Base-by-base conservation (phyloP, 164 flowering plant species). In the Vitis rotundifolia region DNA sequence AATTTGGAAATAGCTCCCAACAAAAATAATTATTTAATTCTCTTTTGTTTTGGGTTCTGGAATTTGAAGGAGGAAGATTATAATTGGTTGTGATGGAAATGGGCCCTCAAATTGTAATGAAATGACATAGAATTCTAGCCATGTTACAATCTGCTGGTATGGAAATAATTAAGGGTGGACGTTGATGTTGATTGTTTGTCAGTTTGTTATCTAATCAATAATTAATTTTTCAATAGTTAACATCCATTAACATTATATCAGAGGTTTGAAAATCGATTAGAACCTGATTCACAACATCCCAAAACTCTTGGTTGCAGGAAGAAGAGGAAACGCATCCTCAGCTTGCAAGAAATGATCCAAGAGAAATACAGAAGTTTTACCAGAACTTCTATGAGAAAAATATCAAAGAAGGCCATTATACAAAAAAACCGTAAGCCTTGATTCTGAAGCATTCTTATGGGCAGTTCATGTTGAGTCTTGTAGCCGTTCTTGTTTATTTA, bases 371-470 rank as follows among this genome's bases (percentile, higher is more conserved):
- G 71, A 78, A 65, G 77, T 96, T 76, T 75, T 96, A 91, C 70
- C 86, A 84, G 79, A 69, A 71, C 16, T 96, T 88, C 78, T 91
- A 90, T 81, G 85, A 83, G 73, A 73, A 80, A 52, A 79, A 88
- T 16, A 83, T 93, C 70, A 81, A 75, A 80, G 91, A 86, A 49
- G 94, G 87, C 22, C 84, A 83, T 71, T 63, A 75, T 63, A 83
- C 79, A 50, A 90, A 85, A 75, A 87, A 81, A 80, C 98, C 97
- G 99, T 96, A 74, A 90, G 98, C n/a, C 73, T 79, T 69, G 31
- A 19, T 37, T 60, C 73, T 61, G 31, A 19, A 58, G 47, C 14
- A 29, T 28, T n/a, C 4, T 10, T 47, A 59, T 59, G 22, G 29
- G 13, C 28, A 15, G 18, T n/a, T n/a, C 61, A 59, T 16, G 28